Evolutionary conservation across 202 grass and related monocot genomes (phyloP).

Genomic region (Carex sylvatica): DNA sequence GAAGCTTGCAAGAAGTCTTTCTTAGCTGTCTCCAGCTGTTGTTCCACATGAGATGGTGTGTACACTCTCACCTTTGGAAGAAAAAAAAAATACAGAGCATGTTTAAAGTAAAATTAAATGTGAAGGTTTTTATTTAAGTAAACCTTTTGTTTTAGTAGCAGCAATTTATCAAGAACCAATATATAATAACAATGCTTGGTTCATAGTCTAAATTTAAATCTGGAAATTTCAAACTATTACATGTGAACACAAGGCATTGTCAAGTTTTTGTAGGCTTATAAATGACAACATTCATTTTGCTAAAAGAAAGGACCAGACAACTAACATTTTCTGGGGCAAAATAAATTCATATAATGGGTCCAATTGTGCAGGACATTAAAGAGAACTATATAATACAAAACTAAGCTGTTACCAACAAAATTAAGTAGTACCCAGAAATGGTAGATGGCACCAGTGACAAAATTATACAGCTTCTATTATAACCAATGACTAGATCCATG

Average conservation of each 20-base stretch:
- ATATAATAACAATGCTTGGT: background rate
- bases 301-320: slow-evolving; percentile 2
- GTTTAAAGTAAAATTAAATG: background rate
- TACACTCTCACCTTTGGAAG: slow-evolving; percentile 75
- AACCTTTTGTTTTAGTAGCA: background rate
- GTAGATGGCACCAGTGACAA: slow-evolving; percentile 18
- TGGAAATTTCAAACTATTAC: background rate
- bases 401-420: slow-evolving; percentile 3
- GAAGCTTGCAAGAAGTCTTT: slow-evolving; percentile 79
- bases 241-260: background rate
- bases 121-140: background rate
- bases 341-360: background rate
- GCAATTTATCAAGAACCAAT: background rate
- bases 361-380: background rate
- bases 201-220: background rate
- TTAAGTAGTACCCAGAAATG: background rate
- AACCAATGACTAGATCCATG: background rate
- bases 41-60: slow-evolving; percentile 65
- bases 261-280: background rate
- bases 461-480: background rate
- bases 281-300: background rate
- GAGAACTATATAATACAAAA: background rate
- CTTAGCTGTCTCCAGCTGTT: slow-evolving; percentile 82
- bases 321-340: background rate
- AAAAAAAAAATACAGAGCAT: background rate